Conservation (phyloP, 352 stramenopile species). For the Thraustochytrium sp. region DNA sequence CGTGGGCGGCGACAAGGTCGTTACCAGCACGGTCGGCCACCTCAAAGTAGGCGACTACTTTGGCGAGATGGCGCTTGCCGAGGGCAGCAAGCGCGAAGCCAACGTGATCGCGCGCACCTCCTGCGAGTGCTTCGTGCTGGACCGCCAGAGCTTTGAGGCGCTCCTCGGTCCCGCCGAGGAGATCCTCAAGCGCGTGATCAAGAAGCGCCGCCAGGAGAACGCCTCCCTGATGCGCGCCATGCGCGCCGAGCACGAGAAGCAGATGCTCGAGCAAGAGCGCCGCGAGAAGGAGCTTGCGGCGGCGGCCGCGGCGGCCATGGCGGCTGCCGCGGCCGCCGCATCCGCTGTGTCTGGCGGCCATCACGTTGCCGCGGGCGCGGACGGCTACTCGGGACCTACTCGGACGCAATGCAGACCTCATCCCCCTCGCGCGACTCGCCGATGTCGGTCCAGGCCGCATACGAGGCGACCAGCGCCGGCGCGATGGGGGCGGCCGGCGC, state of each 20-base stretch:
- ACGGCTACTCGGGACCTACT: no score
- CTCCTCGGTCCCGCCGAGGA: slow-evolving; percentile 65
- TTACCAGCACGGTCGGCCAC: slow-evolving; percentile 38
- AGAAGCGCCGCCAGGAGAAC: slow-evolving; percentile 73
- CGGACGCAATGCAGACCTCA: no score
- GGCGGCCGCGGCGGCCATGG: neutral
- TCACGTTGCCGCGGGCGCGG: no score
- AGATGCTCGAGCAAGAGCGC: slow-evolving; percentile 60
- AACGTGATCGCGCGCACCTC: slow-evolving; percentile 67
- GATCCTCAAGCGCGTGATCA: slow-evolving; percentile 65
- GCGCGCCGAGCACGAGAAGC: slow-evolving; percentile 72
- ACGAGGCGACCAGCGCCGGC: no score
- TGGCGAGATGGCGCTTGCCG: slow-evolving; percentile 73
- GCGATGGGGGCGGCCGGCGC: no score
- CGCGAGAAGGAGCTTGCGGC: no score
- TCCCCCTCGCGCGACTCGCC: neutral
- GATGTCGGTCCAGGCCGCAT: no score
- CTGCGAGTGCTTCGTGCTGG: slow-evolving; percentile 83
- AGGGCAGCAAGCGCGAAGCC: slow-evolving; percentile 72
- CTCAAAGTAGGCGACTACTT: slow-evolving; percentile 66
- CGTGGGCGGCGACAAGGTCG: neutral
- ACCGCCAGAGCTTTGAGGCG: slow-evolving; percentile 73
- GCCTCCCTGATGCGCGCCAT: slow-evolving; percentile 56
- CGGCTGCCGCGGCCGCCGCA: neutral
- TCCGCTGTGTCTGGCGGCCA: no score